Base-by-base conservation (phyloP, 176 grass and related monocot species). In the Olyra latifolia region DNA sequence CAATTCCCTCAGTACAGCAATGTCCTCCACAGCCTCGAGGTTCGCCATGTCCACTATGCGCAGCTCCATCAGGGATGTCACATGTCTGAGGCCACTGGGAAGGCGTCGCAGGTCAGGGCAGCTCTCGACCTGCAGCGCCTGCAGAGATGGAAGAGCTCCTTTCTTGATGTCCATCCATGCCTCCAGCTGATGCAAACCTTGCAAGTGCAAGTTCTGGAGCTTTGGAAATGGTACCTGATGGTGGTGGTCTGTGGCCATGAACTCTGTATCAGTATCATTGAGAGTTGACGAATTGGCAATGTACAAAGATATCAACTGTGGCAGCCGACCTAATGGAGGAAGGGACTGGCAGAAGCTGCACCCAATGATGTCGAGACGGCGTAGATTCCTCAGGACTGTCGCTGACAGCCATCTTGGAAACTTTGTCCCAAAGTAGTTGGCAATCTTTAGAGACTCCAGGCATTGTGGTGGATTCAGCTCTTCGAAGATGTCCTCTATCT, bases 121-220 rank as follows among this genome's bases (percentile, higher is more conserved):
- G 56, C 84, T 93, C 74, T 91, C 86, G 24, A 97, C 71, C 80
- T 97, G 91, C 72, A 97, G 64, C 44, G 46, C 77, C 86, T 85
- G 84, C 61, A 97, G 65, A 80, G 56, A 87, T 49, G 91, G 91
- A 44, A 97, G 68, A 4, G 60, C 43, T 27, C 74, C 77, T 61
- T 62, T 79, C 49, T 91, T 74, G 1, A 91, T 78, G 19, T 83
- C 78, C 13, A 75, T 75, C 94, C 94, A 97, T 53, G 20, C 69
- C 43, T 89, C 13, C 4, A 93, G 90, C 39, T 93, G 86, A 42
- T 44, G 41, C 71, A 97, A 49, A 13, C 86, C 80, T 89, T 81
- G 80, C 32, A 97, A 42, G 68, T 89, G 82, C 69, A 97, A 67
- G 46, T 62, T 89, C 62, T 93, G 66, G 17, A 97, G 85, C 69